phyloP scores from a whole-genome alignment of 1,139 yeast genomes.

The Saccharomyces hybrid region DNA sequence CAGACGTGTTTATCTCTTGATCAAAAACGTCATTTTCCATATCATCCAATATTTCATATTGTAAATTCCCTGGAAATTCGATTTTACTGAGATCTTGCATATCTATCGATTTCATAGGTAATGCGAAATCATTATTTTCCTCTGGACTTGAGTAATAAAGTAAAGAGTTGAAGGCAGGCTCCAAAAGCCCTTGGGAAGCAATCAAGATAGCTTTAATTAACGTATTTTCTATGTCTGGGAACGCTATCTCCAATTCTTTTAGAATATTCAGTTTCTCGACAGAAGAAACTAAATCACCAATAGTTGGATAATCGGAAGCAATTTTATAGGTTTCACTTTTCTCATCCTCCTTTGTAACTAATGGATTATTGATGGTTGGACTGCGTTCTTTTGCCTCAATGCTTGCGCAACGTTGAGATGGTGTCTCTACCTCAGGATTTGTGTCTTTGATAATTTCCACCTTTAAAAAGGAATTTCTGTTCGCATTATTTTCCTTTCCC shows the following conservation, averaged over 20 bases:
- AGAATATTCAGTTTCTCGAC: background rate
- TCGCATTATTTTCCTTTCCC: background rate
- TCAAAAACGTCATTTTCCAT: background rate
- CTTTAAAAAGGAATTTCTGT: background rate
- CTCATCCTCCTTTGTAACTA: background rate
- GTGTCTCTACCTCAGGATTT: background rate
- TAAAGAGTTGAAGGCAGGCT: conserved; percentile 75
- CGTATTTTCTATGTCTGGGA: conserved; percentile 60
- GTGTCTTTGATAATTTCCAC: background rate
- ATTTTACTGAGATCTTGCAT: conserved; percentile 59
- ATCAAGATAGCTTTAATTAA: conserved; percentile 64
- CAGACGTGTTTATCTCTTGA: background rate
- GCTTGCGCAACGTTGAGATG: background rate
- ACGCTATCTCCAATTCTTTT: conserved; percentile 51
- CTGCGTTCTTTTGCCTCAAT: background rate
- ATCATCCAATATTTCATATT: background rate
- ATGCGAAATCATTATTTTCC: conserved; percentile 52
- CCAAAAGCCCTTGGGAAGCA: conserved; percentile 68
- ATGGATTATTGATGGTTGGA: background rate
- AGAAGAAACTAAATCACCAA: background rate
- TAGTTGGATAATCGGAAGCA: background rate
- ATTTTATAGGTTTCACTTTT: background rate
- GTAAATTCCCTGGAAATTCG: conserved; percentile 35
- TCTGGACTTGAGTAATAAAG: conserved; percentile 76
- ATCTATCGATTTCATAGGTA: conserved; percentile 34